Evolutionary conservation across 345 rosid genomes (phyloP), one percentile per base, ranked within the genome.

Genomic region (Lagerstroemia speciosa): DNA sequence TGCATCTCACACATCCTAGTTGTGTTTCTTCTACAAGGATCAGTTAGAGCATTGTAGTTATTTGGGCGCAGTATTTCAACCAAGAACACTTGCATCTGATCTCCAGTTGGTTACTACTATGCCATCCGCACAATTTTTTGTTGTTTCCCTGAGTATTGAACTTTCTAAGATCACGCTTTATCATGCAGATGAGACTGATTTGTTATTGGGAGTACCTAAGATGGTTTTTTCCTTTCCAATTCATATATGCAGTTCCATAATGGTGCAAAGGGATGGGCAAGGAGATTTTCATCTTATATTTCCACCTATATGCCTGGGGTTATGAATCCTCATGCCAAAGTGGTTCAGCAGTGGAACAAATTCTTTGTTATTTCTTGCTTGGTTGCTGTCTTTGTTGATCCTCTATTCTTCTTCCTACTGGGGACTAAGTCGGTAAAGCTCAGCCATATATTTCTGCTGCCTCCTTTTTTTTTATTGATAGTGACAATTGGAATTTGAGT

Each of bases 231-330:
- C n/a, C 19, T 41, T 5, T 32, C 43, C 38, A 48, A 0, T 33
- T 61, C n/a, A 55, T 38, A 24, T 65, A 60, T 75, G 72, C 82
- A 90, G 98, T 85, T 81, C 69, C 90, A 84, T 65, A 85, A 83
- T 78, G 96, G 89, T 75, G 96, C 97, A 69, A 84, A 82, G 82
- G 90, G 98, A 14, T 89, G 98, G 89, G 91, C 87, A 31, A 89
- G 75, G 75, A 70, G 87, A 65, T 74, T 80, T 65, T 41, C 67
- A 48, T 74, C 89, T 10, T 78, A 40, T 81, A 8, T 82, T 60
- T 33, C 32, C 62, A 68, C 67, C 30, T 64, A 69, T 78, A 71
- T 87, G 76, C 89, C 83, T 34, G 82, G 87, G 37, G 83, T 91
- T 77, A 83, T 89, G 90, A 93, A 91, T 79, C 97, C 98, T 77